Conservation (phyloP, 1,284 basidiomycete species). For the Tylopilus sp. region DNA sequence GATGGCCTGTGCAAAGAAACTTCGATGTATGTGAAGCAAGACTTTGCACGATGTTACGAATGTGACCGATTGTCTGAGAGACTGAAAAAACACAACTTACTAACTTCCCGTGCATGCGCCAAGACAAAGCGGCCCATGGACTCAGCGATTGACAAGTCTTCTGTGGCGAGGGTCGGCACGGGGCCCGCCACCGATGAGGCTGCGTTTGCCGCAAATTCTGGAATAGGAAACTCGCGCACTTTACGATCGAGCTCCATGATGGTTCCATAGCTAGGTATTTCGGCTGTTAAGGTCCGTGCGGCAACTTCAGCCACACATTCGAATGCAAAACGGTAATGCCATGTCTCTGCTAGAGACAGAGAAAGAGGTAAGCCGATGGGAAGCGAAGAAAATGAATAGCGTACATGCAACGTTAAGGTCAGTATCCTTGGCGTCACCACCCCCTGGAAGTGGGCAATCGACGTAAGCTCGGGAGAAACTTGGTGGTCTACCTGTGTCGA, state of each 20-base stretch:
- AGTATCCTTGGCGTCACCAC: conserved; percentile 26
- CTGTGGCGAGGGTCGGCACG: conserved; percentile 14
- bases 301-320: conserved; percentile 66
- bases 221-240: conserved; percentile 61
- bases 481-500: conserved; percentile 62
- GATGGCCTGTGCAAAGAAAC: conserved; percentile 68
- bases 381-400: conserved; percentile 6
- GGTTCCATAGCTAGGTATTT: conserved; percentile 58
- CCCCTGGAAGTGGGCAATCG: conserved; percentile 52
- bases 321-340: conserved; percentile 59
- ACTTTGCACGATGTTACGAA: conserved; percentile 38
- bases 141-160: conserved; percentile 28
- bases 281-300: conserved; percentile 57
- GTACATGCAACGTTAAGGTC: conserved; percentile 25
- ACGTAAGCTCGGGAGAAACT: conserved; percentile 56
- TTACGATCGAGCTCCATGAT: conserved; percentile 72
- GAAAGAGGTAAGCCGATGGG: not conserved
- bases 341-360: conserved; percentile 46
- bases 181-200: conserved; percentile 19
- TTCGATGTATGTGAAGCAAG: conserved; percentile 63
- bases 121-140: conserved; percentile 50
- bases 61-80: conserved; percentile 1
- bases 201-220: conserved; percentile 41
- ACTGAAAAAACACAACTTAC: conserved; percentile 36
- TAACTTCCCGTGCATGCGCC: conserved; percentile 52